Evolutionary conservation across 2,329 filamentous ascomycete genomes (phyloP).

Genomic region (Aspergillus sp.): DNA sequence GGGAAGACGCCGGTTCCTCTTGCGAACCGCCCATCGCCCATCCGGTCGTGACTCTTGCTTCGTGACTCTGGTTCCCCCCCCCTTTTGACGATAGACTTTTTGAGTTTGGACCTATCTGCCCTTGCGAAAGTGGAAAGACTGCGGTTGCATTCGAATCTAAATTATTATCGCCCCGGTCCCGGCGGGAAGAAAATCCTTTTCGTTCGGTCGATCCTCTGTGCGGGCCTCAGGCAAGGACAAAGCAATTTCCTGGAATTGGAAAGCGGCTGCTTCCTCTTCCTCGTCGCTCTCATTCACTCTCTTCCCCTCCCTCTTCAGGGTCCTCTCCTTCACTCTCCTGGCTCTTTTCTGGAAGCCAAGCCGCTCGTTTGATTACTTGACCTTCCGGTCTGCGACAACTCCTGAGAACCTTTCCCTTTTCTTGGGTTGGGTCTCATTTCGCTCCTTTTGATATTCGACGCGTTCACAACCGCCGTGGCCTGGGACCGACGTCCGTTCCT

Average conservation of each 20-base stretch:
- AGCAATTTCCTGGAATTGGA: background rate
- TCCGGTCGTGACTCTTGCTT: background rate
- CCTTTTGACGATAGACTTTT: constrained; percentile 2
- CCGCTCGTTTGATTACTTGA: constrained; percentile 5
- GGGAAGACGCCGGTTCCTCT: constrained; percentile 10
- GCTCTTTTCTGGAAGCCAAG: constrained; percentile 6
- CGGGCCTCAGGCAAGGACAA: background rate
- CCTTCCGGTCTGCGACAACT: background rate
- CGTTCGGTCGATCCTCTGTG: background rate
- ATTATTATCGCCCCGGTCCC: background rate
- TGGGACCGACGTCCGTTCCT: background rate
- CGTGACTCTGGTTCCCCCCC: background rate
- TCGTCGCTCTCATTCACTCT: background rate
- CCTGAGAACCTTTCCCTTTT: background rate
- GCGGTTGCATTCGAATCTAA: background rate
- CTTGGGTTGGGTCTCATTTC: constrained; percentile 1
- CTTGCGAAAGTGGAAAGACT: background rate
- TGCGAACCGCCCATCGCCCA: constrained; percentile 9
- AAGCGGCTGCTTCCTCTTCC: background rate
- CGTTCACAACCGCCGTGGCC: constrained; percentile 4
- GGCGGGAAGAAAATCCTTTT: background rate
- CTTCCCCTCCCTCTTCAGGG: constrained; percentile 3
- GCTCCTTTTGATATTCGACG: constrained; percentile 10
- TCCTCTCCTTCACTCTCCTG: constrained; percentile 1
- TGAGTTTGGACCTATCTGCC: constrained; percentile 3